Conservation (phyloP, 176 grass and related monocot genomes). For the Carex kokanica region DNA sequence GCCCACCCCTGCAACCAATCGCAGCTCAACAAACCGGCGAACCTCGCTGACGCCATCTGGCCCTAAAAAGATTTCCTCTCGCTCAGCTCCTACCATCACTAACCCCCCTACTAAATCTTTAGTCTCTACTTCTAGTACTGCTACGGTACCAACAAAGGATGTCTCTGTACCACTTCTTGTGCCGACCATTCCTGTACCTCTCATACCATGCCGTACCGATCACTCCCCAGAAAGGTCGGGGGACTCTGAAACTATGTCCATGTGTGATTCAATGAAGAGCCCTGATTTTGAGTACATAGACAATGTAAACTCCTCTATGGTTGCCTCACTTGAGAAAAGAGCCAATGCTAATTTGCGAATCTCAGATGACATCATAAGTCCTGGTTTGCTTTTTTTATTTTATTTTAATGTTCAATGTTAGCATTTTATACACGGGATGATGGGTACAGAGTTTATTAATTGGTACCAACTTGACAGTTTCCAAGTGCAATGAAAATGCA, state of each 20-base stretch:
- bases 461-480: conserved; percentile 30
- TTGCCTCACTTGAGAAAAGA: conserved; percentile 62
- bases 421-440: neutral
- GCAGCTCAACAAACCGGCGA: neutral
- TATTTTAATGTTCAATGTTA: neutral
- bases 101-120: neutral
- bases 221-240: conserved; percentile 49
- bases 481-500: conserved; percentile 47
- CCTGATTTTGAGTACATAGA: conserved; percentile 92
- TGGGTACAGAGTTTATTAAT: conserved; percentile 10
- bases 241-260: conserved; percentile 92
- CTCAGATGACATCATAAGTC: conserved; percentile 43
- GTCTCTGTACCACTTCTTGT: neutral
- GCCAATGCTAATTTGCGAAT: conserved; percentile 76
- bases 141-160: neutral
- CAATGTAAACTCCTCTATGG: conserved; percentile 54
- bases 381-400: conserved; percentile 47
- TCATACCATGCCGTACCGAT: conserved; percentile 45
- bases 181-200: conserved; percentile 17
- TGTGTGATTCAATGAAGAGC: conserved; percentile 95
- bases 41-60: conserved; percentile 16
- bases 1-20: neutral
- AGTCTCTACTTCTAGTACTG: neutral
- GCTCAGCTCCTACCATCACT: neutral
- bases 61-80: conserved; percentile 15